Conservation (phyloP, 305 asterid species). For the Ilex paraguariensis region DNA sequence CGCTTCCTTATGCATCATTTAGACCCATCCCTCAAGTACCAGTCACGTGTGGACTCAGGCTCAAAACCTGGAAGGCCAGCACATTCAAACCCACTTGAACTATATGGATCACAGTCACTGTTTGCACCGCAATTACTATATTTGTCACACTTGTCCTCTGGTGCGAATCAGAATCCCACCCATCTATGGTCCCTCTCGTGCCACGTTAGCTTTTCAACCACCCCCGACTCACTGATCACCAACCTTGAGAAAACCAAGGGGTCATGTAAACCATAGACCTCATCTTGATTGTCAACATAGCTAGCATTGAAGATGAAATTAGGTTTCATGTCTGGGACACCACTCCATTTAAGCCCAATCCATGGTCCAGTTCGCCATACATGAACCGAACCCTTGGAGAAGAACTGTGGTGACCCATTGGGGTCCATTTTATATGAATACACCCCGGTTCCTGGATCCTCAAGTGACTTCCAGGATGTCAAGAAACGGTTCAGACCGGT, state of each 20-base stretch:
- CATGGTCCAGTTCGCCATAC: no score
- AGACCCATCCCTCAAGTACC: slow-evolving; percentile 31
- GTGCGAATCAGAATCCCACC: slow-evolving; percentile 29
- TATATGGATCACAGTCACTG: slow-evolving; percentile 23
- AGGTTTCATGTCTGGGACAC: no score
- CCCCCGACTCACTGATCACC: slow-evolving; percentile 28
- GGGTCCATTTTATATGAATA: no score
- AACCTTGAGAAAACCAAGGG: slow-evolving; percentile 25
- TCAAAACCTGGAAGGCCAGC: slow-evolving; percentile 29
- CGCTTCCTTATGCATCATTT: slow-evolving; percentile 31
- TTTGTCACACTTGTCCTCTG: slow-evolving; percentile 26
- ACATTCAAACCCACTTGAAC: slow-evolving; percentile 26
- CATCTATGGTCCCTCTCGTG: slow-evolving; percentile 22
- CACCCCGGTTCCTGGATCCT: no score
- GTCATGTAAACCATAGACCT: slow-evolving; percentile 1
- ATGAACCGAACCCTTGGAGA: no score
- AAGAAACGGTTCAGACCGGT: no score
- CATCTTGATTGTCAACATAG: no score
- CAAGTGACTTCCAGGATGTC: no score
- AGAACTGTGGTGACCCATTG: no score
- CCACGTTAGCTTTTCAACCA: slow-evolving; percentile 29
- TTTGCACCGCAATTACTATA: slow-evolving; percentile 30
- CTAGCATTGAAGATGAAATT: no score
- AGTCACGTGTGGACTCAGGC: slow-evolving; percentile 25
- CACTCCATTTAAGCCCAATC: no score